Conservation (phyloP, 1,284 basidiomycete species). For the Gomphus bonarii region DNA sequence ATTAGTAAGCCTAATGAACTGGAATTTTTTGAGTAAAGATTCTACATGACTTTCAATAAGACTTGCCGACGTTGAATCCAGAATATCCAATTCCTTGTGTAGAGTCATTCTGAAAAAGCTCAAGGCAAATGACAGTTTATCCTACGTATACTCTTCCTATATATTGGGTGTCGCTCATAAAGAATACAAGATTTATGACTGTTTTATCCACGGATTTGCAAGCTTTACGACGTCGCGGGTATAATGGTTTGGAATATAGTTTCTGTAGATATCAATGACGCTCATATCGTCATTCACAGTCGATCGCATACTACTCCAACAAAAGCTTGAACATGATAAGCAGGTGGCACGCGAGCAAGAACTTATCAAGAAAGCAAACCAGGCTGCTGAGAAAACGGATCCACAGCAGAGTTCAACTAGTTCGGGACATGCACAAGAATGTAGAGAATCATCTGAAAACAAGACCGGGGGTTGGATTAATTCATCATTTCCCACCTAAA, state of each 20-base stretch:
- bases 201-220: slow-evolving; percentile 85
- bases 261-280: not conserved
- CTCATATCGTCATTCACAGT: slow-evolving; percentile 34
- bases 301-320: slow-evolving; percentile 83
- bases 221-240: slow-evolving; percentile 78
- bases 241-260: slow-evolving; percentile 49
- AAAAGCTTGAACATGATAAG: slow-evolving; percentile 63
- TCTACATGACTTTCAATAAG: not conserved
- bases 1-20: slow-evolving; percentile 61
- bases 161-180: not conserved
- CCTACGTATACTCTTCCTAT: slow-evolving; percentile 27
- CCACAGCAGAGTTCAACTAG: too few species aligned
- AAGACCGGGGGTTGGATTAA: not conserved
- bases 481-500: slow-evolving; percentile 5
- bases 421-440: too few species aligned
- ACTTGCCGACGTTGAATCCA: slow-evolving; percentile 19
- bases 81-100: slow-evolving; percentile 75
- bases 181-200: slow-evolving; percentile 52
- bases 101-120: slow-evolving; percentile 64
- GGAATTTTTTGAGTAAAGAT: slow-evolving; percentile 91
- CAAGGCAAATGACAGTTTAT: slow-evolving; percentile 72
- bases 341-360: slow-evolving; percentile 26
- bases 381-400: not conserved
- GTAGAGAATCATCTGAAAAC: too few species aligned
- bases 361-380: not conserved